phyloP scores from a whole-genome alignment of 164 flowering plant genomes.

The Aristolochia californica region DNA sequence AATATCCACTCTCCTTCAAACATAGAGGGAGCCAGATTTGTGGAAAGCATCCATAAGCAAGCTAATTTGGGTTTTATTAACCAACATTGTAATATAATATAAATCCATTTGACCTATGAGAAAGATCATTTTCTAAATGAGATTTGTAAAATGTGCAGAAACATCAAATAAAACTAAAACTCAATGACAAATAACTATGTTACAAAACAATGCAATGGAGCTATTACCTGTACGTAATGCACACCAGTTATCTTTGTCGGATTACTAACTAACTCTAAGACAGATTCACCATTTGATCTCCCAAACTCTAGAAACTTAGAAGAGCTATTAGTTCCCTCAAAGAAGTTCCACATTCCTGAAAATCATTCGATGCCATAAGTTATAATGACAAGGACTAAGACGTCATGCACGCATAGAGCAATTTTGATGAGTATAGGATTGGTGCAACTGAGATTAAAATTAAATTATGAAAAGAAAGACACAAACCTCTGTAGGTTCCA shows the following conservation, averaged over 20 bases:
- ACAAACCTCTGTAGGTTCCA: constrained; percentile 97
- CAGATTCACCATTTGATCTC: constrained; percentile 55
- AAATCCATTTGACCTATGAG: no score
- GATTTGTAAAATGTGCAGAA: no score
- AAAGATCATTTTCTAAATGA: no score
- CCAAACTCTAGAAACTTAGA: constrained; percentile 69
- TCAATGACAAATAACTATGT: neutral
- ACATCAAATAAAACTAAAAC: neutral
- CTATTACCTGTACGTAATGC: constrained; percentile 90
- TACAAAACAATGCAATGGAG: neutral
- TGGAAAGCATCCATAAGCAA: no score
- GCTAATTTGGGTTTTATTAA: no score
- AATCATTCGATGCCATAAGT: constrained; percentile 9
- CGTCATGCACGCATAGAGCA: neutral
- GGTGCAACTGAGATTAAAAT: neutral
- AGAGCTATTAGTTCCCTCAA: constrained; percentile 50
- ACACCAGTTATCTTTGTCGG: constrained; percentile 92
- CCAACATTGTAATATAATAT: no score
- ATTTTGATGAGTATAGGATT: neutral
- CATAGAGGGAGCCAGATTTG: no score
- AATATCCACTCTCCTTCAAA: no score
- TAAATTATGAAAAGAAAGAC: neutral
- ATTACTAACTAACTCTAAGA: constrained; percentile 67
- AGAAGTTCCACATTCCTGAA: constrained; percentile 80
- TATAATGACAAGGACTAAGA: constrained; percentile 7